Base-by-base conservation (phyloP, 257 asterid genomes). In the Nicotiana undulata region DNA sequence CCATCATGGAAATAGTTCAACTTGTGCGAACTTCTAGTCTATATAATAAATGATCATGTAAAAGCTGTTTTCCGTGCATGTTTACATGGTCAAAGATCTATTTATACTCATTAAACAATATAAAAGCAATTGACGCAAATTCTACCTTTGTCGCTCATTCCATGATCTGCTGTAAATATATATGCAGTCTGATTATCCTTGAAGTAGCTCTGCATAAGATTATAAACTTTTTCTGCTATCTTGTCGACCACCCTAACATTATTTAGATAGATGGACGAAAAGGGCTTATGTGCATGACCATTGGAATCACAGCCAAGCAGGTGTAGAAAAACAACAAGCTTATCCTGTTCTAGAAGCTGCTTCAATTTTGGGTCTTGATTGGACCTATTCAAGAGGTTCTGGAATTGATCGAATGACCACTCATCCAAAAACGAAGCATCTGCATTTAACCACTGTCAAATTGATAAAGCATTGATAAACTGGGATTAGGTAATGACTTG, bases 211-310 rank as follows among this genome's bases (percentile, higher is more conserved):
- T 92, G 95, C 85, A 95, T 84, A 88, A 94, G 93, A 91, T 92
- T 90, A 90, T 95, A 90, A 89, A 92, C 97, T 79, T 97, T 93
- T 91, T 92, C 94, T 81, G 99, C 99, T 89, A 95, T 91, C 79
- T 63, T 81, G 89, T 95, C 98, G 89, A 95, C 98, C 87, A 95
- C 99, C 91, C 89, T 95, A 86, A 94, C 97, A 87, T 95, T 95
- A 85, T 95, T 95, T 87, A 93, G 98, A 90, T 95, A 95, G 86
- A 90, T 90, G 85, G 96, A 85, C 65, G 98, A 93, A 86, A 82
- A 91, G 72, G 99, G 97, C 89, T 98, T 92, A 86, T 95, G 99
- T 85, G 99, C 99, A 87, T 95, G 99, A 86, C 99, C 98, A 79
- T 95, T 95, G 60, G 98, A 92, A 90, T 95, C 99, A 70, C 99